Conservation (phyloP, 305 asterid genomes). For the Solanum hybrid region DNA sequence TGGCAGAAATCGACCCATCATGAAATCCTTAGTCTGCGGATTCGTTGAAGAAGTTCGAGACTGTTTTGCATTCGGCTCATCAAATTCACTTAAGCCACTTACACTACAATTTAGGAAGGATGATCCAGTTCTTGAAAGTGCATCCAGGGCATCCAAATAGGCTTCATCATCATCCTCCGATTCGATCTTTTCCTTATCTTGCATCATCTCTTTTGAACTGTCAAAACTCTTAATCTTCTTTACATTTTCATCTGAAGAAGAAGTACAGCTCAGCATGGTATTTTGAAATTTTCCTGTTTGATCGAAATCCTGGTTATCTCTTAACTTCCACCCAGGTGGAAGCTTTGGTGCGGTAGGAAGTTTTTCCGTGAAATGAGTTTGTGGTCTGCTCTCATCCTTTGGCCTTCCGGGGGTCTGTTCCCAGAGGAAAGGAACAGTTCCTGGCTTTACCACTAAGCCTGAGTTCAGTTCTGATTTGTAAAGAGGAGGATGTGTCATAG, state of each 20-base stretch:
- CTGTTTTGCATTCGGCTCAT: conserved; percentile 28
- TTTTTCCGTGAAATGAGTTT: not conserved
- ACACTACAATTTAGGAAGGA: conserved; percentile 60
- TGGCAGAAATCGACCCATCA: conserved; percentile 86
- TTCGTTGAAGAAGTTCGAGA: conserved; percentile 21
- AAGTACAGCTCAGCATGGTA: not conserved
- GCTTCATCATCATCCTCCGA: conserved; percentile 42
- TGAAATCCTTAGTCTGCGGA: conserved; percentile 46
- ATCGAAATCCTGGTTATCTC: conserved; percentile 23
- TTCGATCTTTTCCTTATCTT: conserved; percentile 26
- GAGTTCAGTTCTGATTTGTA: conserved; percentile 52
- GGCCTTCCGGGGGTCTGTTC: conserved; percentile 73
- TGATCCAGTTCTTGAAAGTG: conserved; percentile 63
- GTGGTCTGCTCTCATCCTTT: conserved; percentile 30
- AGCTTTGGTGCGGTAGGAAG: conserved; percentile 49
- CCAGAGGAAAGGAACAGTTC: conserved; percentile 78
- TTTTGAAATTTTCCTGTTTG: conserved; percentile 3
- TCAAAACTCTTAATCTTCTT: conserved; percentile 15
- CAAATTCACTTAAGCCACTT: conserved; percentile 54
- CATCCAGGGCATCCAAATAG: conserved; percentile 64
- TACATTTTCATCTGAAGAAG: conserved; percentile 12
- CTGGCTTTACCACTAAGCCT: conserved; percentile 65
- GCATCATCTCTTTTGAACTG: not conserved
- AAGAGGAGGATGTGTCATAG: conserved; percentile 34
- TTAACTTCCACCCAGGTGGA: conserved; percentile 52